Evolutionary conservation across 306 rosid species (phyloP).

Genomic region (Cyclanthera cordifolia): DNA sequence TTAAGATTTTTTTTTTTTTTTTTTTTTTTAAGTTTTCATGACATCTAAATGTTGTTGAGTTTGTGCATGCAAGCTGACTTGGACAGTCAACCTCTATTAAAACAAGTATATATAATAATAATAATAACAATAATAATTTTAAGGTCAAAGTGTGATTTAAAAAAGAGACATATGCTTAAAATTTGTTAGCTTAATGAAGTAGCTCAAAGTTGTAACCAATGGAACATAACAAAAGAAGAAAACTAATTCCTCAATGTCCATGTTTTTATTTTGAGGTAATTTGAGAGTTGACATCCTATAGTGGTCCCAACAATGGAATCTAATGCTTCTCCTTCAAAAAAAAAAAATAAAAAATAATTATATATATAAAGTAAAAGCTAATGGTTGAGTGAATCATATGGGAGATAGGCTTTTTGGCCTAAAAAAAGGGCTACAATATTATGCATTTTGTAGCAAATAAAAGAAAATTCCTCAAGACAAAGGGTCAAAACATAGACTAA

Average conservation of each 20-base stretch:
- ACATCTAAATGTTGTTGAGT: too few relatives aligned
- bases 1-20: too few relatives aligned
- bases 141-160: too few relatives aligned
- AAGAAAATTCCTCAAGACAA: not conserved
- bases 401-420: not conserved
- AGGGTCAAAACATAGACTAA: too few relatives aligned
- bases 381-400: not conserved
- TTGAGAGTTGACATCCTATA: conserved; percentile 6
- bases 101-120: too few relatives aligned
- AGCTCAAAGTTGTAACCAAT: not conserved
- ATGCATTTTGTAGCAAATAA: not conserved
- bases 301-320: conserved; percentile 3
- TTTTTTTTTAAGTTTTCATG: too few relatives aligned
- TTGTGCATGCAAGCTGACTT: too few relatives aligned
- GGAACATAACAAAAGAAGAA: not conserved
- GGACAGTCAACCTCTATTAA: too few relatives aligned
- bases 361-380: not conserved
- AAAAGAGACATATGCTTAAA: too few relatives aligned
- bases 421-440: not conserved
- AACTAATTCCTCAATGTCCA: not conserved
- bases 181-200: too few relatives aligned
- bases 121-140: too few relatives aligned
- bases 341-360: not conserved
- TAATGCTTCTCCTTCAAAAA: not conserved
- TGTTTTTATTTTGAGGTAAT: not conserved